Base-by-base conservation (phyloP, 2,329 filamentous ascomycete species). In the Botrytis galanthina region DNA sequence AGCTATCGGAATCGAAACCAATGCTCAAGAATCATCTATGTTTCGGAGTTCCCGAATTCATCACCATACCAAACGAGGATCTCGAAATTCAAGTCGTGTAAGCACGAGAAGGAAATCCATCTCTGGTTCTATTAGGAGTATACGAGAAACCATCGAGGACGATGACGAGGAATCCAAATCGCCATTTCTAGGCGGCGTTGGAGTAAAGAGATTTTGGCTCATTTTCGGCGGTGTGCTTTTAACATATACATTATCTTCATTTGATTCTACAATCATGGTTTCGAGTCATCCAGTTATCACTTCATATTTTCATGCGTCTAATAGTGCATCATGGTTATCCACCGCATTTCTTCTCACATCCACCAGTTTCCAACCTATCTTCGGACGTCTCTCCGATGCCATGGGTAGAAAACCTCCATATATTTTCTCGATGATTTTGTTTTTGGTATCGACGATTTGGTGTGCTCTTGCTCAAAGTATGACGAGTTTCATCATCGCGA, bases 201-300 rank as follows among this genome's bases (percentile, higher is more conserved):
- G 80, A 46, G 80, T 83, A 12, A 84, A 86, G 44, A 75, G 74
- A 37, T 92, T 93, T 82, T 90, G 88, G 86, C 79, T 89, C 74
- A 87, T 92, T 73, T 92, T 92, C 79, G 77, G 82, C 9, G 87
- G 87, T 69, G 84, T 92, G 64, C 82, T 91, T 75, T 79, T 86
- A n/a, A 85, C 85, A 7, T 88, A 88, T 78, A 87, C 91, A 75
- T 84, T 90, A 26, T 83, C 84, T 48, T 89, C 86, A 80, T 95
- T 95, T 79, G 93, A 95, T 83, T 87, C 88, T 18, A 95, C 92
- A 6, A 87, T 95, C 76, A 94, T 95, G 92, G 92, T 92, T 7
- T 93, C 92, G 3, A 91, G 88, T 60, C 93, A 96, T 81, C 92
- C 93, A 0, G 91, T 93, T 73, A 94, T 95, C 75, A 94, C 92